Conservation (phyloP, 768 basidiomycete genomes). For the Pisolithus sp. region DNA sequence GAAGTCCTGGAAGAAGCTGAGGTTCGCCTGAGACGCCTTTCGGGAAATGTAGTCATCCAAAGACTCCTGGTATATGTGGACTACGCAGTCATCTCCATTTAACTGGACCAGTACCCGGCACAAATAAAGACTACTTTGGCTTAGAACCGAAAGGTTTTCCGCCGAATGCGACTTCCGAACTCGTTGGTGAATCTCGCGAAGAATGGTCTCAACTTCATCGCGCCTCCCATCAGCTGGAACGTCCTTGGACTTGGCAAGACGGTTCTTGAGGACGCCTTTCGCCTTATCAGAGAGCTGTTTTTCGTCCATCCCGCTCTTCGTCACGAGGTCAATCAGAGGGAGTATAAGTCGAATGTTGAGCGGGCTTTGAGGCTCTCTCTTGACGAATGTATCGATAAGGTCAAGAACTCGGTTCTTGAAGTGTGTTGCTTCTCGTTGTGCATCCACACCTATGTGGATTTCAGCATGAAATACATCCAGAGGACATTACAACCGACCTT, state of each 20-base stretch:
- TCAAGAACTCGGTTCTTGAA: constrained; percentile 97
- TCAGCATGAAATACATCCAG: background rate
- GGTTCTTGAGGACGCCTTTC: constrained; percentile 64
- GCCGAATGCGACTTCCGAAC: constrained; percentile 60
- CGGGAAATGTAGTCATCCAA: constrained; percentile 71
- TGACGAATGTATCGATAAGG: constrained; percentile 81
- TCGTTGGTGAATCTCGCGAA: constrained; percentile 63
- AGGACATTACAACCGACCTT: constrained; percentile 43
- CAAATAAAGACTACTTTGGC: constrained; percentile 66
- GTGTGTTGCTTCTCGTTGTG: constrained; percentile 84
- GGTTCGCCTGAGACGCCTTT: constrained; percentile 72
- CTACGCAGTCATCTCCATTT: constrained; percentile 34
- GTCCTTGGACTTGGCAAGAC: constrained; percentile 72
- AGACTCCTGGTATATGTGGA: constrained; percentile 56
- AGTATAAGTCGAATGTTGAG: constrained; percentile 60
- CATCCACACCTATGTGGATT: constrained; percentile 44
- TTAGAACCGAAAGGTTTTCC: constrained; percentile 58
- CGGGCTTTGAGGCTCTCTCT: constrained; percentile 69
- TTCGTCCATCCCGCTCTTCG: constrained; percentile 66
- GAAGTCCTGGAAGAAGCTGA: constrained; percentile 74
- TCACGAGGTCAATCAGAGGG: constrained; percentile 72
- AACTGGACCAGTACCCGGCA: constrained; percentile 43
- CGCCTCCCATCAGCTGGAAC: constrained; percentile 33
- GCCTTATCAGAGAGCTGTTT: constrained; percentile 87
- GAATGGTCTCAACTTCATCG: constrained; percentile 36